Conservation (phyloP, 192 early-diverging fungal species). For the Physocladia obscura region DNA sequence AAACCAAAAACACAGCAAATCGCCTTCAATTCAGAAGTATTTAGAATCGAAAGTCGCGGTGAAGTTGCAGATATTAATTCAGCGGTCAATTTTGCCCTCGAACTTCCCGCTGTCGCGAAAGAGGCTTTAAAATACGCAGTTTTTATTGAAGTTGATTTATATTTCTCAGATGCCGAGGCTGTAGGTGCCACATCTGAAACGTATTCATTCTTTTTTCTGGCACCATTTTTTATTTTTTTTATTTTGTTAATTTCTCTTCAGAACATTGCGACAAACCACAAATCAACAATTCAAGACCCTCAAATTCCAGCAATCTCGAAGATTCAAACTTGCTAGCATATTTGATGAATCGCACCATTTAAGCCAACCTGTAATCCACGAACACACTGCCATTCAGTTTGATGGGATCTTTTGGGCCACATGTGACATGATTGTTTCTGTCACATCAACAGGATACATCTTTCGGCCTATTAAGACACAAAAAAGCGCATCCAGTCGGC, state of each 20-base stretch:
- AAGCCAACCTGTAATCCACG: neutral
- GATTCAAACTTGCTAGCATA: slow-evolving; percentile 13
- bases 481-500: neutral
- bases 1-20: neutral
- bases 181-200: too few species aligned
- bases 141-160: slow-evolving; percentile 17
- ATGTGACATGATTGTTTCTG: slow-evolving; percentile 17
- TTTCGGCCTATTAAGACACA: neutral
- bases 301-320: slow-evolving; percentile 20
- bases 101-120: slow-evolving; percentile 1
- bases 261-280: too few species aligned
- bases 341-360: neutral
- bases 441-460: neutral
- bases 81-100: neutral
- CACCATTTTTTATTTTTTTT: neutral
- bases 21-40: neutral
- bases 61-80: neutral
- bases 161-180: slow-evolving; percentile 5
- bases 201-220: neutral
- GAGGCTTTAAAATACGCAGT: neutral
- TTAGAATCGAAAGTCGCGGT: neutral
- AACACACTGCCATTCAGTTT: slow-evolving; percentile 8
- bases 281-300: neutral
- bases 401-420: slow-evolving; percentile 20
- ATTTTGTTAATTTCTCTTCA: too few species aligned